A percentile compares a stretch with the other conserved stretches of the same genome.
Evolutionary conservation across 768 basidiomycete genomes (phyloP).

Genomic region (Leccinum imitatum): DNA sequence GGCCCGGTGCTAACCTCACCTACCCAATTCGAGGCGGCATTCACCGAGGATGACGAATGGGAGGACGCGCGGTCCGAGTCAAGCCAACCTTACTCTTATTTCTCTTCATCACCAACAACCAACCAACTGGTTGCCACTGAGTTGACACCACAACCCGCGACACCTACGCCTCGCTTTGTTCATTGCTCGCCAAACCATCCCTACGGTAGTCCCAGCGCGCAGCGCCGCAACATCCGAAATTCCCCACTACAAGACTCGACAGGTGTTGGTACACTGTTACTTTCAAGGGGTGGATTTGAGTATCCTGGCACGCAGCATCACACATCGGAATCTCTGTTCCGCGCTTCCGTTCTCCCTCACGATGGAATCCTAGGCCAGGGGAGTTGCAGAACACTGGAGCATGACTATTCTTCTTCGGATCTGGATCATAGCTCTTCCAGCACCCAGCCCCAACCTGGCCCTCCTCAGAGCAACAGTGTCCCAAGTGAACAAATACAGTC

Average conservation of each 20-base stretch:
- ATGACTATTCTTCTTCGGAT: slow-evolving; percentile 3
- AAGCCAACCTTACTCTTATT: slow-evolving; percentile 7
- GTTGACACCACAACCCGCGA: neutral
- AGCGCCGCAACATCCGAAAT: neutral
- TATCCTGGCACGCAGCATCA: neutral
- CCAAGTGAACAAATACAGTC: slow-evolving; percentile 4
- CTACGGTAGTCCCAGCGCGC: neutral
- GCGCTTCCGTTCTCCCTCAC: neutral
- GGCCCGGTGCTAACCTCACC: slow-evolving; percentile 22
- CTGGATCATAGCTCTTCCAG: neutral
- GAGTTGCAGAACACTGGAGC: neutral
- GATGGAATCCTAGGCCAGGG: neutral
- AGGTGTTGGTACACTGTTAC: neutral
- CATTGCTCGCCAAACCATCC: neutral
- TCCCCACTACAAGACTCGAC: slow-evolving; percentile 3
- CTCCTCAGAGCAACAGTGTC: neutral
- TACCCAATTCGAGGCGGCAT: slow-evolving; percentile 18
- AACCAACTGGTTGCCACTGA: slow-evolving; percentile 5
- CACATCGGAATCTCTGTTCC: neutral
- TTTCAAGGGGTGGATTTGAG: neutral
- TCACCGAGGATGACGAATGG: slow-evolving; percentile 22
- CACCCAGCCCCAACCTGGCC: neutral
- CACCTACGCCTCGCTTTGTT: neutral
- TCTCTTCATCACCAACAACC: slow-evolving; percentile 12
- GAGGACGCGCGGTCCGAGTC: slow-evolving; percentile 16